Percentiles rank a stretch among this genome's conserved stretches.
Evolutionary conservation across 1,284 basidiomycete genomes (phyloP).

Genomic region (Cryptococcus maquisensis): DNA sequence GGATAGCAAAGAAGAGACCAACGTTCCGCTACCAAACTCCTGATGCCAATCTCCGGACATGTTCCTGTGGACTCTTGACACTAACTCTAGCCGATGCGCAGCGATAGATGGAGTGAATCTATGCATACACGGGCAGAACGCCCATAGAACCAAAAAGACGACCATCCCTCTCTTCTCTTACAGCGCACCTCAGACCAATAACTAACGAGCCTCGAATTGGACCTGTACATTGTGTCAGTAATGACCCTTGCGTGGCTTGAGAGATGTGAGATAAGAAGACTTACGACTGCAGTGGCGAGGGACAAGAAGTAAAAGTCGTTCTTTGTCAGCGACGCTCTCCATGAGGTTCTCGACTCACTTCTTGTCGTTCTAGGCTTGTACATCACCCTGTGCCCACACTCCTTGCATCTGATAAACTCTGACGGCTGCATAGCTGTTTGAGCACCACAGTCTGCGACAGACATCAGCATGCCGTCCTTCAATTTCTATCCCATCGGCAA

Average conservation of each 20-base stretch:
- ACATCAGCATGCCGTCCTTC: no score
- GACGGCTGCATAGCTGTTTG: conserved; percentile 89
- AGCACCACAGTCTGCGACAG: conserved; percentile 74
- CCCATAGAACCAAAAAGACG: no score
- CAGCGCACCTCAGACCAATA: neutral
- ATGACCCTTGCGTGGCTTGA: neutral
- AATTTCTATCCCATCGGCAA: neutral
- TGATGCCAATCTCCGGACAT: no score
- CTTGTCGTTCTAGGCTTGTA: conserved; percentile 95
- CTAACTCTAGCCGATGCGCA: neutral
- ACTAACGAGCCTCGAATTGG: conserved; percentile 42
- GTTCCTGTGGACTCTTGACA: no score
- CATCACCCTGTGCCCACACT: conserved; percentile 98
- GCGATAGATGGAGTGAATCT: neutral
- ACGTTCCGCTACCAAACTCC: no score
- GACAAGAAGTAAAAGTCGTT: neutral
- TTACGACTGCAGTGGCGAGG: conserved; percentile 1
- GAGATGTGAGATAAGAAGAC: neutral
- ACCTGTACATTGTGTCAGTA: conserved; percentile 22
- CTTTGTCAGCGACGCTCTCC: neutral
- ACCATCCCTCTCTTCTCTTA: no score
- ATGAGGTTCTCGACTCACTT: conserved; percentile 60
- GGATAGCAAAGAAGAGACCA: no score
- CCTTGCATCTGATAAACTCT: conserved; percentile 92
- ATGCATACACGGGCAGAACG: neutral